Conservation (phyloP, 2,329 filamentous ascomycete genomes). For the Neurospora sp. region DNA sequence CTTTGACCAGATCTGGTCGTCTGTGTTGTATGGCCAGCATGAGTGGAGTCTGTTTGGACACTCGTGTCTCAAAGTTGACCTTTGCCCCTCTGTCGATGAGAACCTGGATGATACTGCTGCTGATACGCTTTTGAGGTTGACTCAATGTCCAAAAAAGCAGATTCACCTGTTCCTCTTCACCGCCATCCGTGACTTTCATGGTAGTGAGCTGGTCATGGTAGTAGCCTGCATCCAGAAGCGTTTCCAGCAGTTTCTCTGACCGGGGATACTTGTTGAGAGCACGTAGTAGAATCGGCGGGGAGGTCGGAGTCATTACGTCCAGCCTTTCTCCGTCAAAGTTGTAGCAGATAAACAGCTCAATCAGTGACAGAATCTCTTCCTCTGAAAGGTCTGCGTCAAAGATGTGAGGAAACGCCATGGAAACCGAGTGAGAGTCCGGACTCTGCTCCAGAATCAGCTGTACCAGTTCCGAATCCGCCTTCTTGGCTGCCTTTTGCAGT, state of each 20-base stretch:
- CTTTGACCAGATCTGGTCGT: slow-evolving; percentile 47
- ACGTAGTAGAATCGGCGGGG: slow-evolving; percentile 39
- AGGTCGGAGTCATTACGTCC: slow-evolving; percentile 39
- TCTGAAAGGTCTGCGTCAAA: slow-evolving; percentile 42
- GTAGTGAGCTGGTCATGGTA: slow-evolving; percentile 46
- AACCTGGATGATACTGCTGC: slow-evolving; percentile 45
- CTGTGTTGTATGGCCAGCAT: slow-evolving; percentile 48
- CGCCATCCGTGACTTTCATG: slow-evolving; percentile 33
- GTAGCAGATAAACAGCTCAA: slow-evolving; percentile 42
- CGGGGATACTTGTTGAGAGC: slow-evolving; percentile 46
- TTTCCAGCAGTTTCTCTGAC: slow-evolving; percentile 40
- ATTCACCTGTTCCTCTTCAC: slow-evolving; percentile 45
- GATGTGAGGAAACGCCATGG: slow-evolving; percentile 44
- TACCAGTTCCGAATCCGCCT: slow-evolving; percentile 40
- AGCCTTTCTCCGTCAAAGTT: slow-evolving; percentile 36
- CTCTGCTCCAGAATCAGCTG: slow-evolving; percentile 38
- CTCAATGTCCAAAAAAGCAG: slow-evolving; percentile 52
- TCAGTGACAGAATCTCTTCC: slow-evolving; percentile 38
- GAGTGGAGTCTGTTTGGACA: slow-evolving; percentile 46
- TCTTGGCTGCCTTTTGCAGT: slow-evolving; percentile 42
- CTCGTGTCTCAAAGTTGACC: slow-evolving; percentile 43
- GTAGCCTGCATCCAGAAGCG: slow-evolving; percentile 46
- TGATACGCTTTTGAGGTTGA: slow-evolving; percentile 54
- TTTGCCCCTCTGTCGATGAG: slow-evolving; percentile 47
- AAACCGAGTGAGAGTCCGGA: slow-evolving; percentile 40